These are phyloP conservation scores for Cystoderma amianthinum DNA, from an alignment of 768 basidiomycete genomes.

Conservation along the genomic window DNA sequence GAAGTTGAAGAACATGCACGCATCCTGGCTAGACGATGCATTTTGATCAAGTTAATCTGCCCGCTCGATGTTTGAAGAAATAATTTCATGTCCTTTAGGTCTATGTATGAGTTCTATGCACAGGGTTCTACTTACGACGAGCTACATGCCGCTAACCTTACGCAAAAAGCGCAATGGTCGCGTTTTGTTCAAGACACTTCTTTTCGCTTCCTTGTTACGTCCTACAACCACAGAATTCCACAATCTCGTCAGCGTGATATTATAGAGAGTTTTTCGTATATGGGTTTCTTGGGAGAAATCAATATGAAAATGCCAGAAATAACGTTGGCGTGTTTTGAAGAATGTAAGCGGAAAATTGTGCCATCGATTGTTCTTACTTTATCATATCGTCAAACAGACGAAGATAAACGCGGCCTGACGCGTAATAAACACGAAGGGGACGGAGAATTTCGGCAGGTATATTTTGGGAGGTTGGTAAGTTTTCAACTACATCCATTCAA, in stretches of 20 bases:
- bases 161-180: conserved; percentile 42
- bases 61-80: too few species aligned
- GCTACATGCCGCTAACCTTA: conserved; percentile 51
- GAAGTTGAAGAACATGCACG: conserved; percentile 67
- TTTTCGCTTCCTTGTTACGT: conserved; percentile 75
- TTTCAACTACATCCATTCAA: conserved; percentile 2
- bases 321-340: conserved; percentile 72
- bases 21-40: conserved; percentile 68
- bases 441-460: conserved; percentile 63
- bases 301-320: conserved; percentile 77
- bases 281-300: conserved; percentile 77
- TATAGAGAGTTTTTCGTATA: conserved; percentile 79
- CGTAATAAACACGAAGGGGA: conserved; percentile 51
- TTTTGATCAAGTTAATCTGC: conserved; percentile 68
- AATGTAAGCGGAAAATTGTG: conserved; percentile 49
- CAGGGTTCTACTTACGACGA: conserved; percentile 63
- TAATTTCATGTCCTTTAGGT: conserved; percentile 36
- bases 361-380: background rate
- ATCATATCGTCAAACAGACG: conserved; percentile 26
- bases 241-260: conserved; percentile 56
- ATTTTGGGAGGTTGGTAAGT: conserved; percentile 85
- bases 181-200: conserved; percentile 58
- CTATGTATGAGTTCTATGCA: conserved; percentile 73
- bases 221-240: conserved; percentile 70
- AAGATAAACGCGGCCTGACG: conserved; percentile 36